phyloP scores from a whole-genome alignment of 768 basidiomycete genomes.

The Dacryopinax spathularia region DNA sequence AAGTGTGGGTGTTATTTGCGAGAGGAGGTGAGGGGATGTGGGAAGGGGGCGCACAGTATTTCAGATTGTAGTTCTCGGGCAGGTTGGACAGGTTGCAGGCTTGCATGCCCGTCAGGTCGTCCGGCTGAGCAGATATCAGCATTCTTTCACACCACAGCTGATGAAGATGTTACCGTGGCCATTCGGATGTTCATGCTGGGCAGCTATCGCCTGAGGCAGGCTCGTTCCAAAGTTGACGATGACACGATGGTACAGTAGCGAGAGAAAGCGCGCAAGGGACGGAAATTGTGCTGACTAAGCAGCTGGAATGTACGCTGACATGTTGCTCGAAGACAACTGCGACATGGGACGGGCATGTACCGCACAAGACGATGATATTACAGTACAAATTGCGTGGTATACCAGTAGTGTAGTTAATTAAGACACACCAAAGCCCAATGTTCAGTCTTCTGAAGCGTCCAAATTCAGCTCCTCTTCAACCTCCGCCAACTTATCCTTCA shows the following conservation, averaged over 20 bases:
- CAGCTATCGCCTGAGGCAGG: background rate
- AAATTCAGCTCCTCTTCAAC: background rate
- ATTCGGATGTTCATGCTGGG: background rate
- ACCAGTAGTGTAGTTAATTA: background rate
- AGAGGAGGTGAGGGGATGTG: background rate
- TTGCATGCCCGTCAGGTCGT: conserved; percentile 36
- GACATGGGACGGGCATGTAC: too few species aligned
- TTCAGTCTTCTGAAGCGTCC: background rate
- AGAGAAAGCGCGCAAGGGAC: background rate
- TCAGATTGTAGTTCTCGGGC: conserved; percentile 29
- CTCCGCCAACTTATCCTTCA: background rate
- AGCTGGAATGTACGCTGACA: too few species aligned
- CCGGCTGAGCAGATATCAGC: conserved; percentile 19
- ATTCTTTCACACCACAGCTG: background rate
- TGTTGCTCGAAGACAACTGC: too few species aligned
- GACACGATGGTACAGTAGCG: too few species aligned
- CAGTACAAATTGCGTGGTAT: background rate
- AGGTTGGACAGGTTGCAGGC: conserved; percentile 35
- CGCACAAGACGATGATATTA: background rate
- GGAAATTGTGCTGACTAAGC: background rate
- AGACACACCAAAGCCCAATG: background rate
- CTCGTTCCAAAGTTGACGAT: too few species aligned
- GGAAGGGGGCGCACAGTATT: conserved; percentile 10
- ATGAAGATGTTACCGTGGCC: background rate
- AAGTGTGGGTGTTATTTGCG: background rate